Evolutionary conservation across 2,329 filamentous ascomycete species (phyloP), one percentile per base, ranked within the genome.

Genomic region (Nothophoma quercina): DNA sequence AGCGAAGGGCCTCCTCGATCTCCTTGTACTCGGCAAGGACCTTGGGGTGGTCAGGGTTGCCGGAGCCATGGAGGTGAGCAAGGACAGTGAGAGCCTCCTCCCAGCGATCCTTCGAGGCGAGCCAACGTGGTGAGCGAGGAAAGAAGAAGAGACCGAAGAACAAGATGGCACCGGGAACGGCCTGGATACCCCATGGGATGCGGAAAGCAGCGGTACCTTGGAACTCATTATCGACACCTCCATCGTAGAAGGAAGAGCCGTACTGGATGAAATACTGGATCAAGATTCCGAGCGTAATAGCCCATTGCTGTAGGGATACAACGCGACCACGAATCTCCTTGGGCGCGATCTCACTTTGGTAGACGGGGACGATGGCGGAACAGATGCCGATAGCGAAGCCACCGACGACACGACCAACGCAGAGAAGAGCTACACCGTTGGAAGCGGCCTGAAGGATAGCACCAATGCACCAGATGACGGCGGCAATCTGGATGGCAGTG

Each of bases 351-450:
- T 96, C 93, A 35, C 92, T 93, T 72, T 96, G 92, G 71, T 96
- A 96, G 36, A 96, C 89, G 0, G 93, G 93, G 1, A 96, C 91
- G 62, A 96, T 96, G 39, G 92, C 93, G 0, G 92, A 96, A 38
- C 96, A 81, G 70, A 92, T 89, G 73, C 93, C 93, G 54, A 96
- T 91, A 33, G 91, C 90, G 7, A 96, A 78, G 77, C 93, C 92
- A 50, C 90, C 91, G 72, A 95, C 83, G 58, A 96, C 86, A 74
- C 93, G 87, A 28, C 71, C 71, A 26, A 74, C 68, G 64, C 85
- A 82, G 56, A 77, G 69, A 25, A 75, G 66, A 41, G 68, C 61
- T 9, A 77, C 58, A 45, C 74, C 73, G 33, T 77, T 76, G n/a
- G 72, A 51, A 8, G 70, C 67, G 29, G 70, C 67, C 52, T 75